A percentile compares a stretch with the other conserved stretches of the same genome.
These are phyloP conservation scores for Endoconidiophora laricicola DNA, from an alignment of 2,329 filamentous ascomycete species.

Conservation along the genomic window DNA sequence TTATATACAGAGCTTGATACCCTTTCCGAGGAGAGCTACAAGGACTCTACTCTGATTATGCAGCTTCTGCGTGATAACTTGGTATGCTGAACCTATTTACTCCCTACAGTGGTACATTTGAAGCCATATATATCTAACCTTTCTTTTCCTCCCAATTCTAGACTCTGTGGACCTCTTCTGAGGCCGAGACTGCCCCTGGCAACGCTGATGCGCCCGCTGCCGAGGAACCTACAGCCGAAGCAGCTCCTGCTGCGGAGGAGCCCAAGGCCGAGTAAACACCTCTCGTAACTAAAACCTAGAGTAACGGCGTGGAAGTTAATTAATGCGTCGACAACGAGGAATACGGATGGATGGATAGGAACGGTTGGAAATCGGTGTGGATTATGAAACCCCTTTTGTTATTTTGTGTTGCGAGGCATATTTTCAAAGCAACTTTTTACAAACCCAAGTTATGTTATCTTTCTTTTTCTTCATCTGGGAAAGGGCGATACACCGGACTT, in stretches of 20 bases:
- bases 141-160: constrained; percentile 22
- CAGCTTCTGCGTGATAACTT: constrained; percentile 95
- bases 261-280: constrained; percentile 47
- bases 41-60: constrained; percentile 98
- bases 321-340: constrained; percentile 15
- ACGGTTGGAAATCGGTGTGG: constrained; percentile 5
- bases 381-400: constrained; percentile 8
- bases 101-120: not conserved
- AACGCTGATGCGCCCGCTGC: constrained; percentile 29
- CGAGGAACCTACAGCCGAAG: constrained; percentile 36
- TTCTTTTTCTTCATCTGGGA: constrained; percentile 6
- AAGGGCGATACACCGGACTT: not conserved
- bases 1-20: constrained; percentile 69
- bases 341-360: constrained; percentile 6
- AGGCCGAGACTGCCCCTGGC: constrained; percentile 59
- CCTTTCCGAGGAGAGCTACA: constrained; percentile 96
- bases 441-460: constrained; percentile 9
- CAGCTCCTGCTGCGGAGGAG: constrained; percentile 41
- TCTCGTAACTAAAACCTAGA: constrained; percentile 24
- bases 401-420: constrained; percentile 5
- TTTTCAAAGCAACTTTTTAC: constrained; percentile 5
- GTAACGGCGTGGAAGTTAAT: constrained; percentile 19
- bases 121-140: constrained; percentile 18
- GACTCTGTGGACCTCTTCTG: constrained; percentile 98
- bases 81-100: constrained; percentile 32